Conservation (phyloP, 2,329 filamentous ascomycete species). For the Verticillium albo-atrum region DNA sequence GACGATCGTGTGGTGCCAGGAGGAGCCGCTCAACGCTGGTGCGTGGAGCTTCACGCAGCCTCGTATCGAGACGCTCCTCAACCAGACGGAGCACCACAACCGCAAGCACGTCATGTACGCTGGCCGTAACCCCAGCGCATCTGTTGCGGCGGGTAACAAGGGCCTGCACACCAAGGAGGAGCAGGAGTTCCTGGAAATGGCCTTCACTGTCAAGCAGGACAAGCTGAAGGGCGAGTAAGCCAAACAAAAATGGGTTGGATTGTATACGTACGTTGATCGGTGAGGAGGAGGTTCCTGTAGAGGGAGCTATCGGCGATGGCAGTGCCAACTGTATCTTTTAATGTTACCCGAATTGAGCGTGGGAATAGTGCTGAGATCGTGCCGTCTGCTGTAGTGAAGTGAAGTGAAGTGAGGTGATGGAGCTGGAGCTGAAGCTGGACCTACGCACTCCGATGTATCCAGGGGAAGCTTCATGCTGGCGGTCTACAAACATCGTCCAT, state of each 20-base stretch:
- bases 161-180: conserved; percentile 86
- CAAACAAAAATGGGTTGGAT: background rate
- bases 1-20: conserved; percentile 95
- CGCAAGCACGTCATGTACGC: conserved; percentile 97
- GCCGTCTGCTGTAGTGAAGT: too few relatives aligned
- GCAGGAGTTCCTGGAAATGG: conserved; percentile 69
- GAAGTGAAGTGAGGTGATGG: too few relatives aligned
- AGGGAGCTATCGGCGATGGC: background rate
- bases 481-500: too few relatives aligned
- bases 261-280: background rate
- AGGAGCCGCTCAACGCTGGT: conserved; percentile 96
- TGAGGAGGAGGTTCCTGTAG: background rate
- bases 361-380: background rate
- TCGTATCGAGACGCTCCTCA: conserved; percentile 91
- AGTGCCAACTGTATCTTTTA: background rate
- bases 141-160: conserved; percentile 92
- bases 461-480: too few relatives aligned
- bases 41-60: conserved; percentile 98
- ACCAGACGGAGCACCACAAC: conserved; percentile 88
- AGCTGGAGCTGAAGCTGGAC: too few relatives aligned
- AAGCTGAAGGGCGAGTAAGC: conserved; percentile 64
- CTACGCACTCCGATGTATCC: too few relatives aligned
- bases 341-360: background rate
- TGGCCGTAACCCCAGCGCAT: conserved; percentile 87
- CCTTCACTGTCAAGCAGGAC: conserved; percentile 61